These are phyloP conservation scores for Cyamopsis tetragonoloba DNA, from an alignment of 306 rosid genomes.

Conservation along the genomic window DNA sequence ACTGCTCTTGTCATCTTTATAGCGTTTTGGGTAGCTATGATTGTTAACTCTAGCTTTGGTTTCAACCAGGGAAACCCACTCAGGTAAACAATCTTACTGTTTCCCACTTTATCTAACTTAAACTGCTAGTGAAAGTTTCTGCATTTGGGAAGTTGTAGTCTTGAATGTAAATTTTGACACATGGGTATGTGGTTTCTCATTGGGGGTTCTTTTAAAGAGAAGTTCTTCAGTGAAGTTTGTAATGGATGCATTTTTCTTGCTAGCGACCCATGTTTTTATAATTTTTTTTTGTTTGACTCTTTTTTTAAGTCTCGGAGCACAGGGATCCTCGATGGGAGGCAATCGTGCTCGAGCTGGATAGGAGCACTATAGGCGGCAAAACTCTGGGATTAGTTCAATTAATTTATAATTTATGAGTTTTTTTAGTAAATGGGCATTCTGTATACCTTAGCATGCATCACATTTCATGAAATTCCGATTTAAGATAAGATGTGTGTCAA, in stretches of 20 bases:
- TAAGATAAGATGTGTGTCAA: background rate
- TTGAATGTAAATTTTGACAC: slow-evolving; percentile 1
- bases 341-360: too few species aligned
- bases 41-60: slow-evolving; percentile 94
- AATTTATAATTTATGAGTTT: background rate
- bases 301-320: too few species aligned
- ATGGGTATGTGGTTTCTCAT: slow-evolving; percentile 2
- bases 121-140: slow-evolving; percentile 10
- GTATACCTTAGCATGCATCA: slow-evolving; percentile 12
- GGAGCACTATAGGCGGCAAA: too few species aligned
- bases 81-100: slow-evolving; percentile 43
- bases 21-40: slow-evolving; percentile 94
- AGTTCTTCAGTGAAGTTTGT: background rate
- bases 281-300: background rate
- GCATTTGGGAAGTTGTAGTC: background rate
- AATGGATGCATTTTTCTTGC: background rate
- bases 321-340: too few species aligned
- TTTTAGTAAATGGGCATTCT: background rate
- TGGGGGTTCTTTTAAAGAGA: slow-evolving; percentile 20
- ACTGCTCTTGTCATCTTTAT: slow-evolving; percentile 65
- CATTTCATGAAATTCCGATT: slow-evolving; percentile 17
- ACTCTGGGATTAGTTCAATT: background rate
- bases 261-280: background rate
- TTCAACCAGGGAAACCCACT: slow-evolving; percentile 86
- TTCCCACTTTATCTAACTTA: slow-evolving; percentile 17